A percentile compares a stretch with the other conserved stretches of the same genome.
Evolutionary conservation across 192 early-diverging fungal species (phyloP).

Genomic region (Mortierella hygrophila): DNA sequence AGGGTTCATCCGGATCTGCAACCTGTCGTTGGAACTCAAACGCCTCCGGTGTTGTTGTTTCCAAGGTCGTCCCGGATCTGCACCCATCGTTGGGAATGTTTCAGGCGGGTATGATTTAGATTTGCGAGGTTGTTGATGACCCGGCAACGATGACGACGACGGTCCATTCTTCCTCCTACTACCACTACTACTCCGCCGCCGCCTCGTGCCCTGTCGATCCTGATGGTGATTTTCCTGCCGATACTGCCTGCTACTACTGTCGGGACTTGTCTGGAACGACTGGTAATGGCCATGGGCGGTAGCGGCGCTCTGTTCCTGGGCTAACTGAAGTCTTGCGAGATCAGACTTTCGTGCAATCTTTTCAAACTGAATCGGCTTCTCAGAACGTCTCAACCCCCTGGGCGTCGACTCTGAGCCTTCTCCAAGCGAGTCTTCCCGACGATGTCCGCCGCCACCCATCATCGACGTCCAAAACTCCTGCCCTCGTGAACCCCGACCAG

Average conservation of each 20-base stretch:
- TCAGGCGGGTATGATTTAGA: slow-evolving; percentile 23
- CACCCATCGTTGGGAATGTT: neutral
- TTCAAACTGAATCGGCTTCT: slow-evolving; percentile 24
- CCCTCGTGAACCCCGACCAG: neutral
- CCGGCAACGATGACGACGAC: neutral
- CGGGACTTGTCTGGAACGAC: neutral
- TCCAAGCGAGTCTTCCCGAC: neutral
- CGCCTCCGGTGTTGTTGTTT: slow-evolving; percentile 15
- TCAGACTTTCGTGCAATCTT: slow-evolving; percentile 11
- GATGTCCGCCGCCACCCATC: neutral
- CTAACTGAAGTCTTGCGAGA: slow-evolving; percentile 13
- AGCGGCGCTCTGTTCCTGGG: slow-evolving; percentile 15
- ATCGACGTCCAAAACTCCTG: neutral
- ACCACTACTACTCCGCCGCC: neutral
- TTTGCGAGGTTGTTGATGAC: slow-evolving; percentile 17
- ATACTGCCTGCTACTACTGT: neutral
- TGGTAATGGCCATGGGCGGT: neutral
- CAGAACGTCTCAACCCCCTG: slow-evolving; percentile 10
- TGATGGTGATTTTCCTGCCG: neutral
- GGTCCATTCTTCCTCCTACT: neutral
- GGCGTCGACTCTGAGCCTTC: neutral
- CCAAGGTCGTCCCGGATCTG: neutral
- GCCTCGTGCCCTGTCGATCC: neutral
- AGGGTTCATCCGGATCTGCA: slow-evolving; percentile 49
- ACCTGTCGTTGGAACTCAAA: slow-evolving; percentile 38